Percentiles rank a stretch among this genome's conserved stretches.
These are phyloP conservation scores for Penicillium glabrum DNA, from an alignment of 2,329 filamentous ascomycete species.

Conservation along the genomic window DNA sequence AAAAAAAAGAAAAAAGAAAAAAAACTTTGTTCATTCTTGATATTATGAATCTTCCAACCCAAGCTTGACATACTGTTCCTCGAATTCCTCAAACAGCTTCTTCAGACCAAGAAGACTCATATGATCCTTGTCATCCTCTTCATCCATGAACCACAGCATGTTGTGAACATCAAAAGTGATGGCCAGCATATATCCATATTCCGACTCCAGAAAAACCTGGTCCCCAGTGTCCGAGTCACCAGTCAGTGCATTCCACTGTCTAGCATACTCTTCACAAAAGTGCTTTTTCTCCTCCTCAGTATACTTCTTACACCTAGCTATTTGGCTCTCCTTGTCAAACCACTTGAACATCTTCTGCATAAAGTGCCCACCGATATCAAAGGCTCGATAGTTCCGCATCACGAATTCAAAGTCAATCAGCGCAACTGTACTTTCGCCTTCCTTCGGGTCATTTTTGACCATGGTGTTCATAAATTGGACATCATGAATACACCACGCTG, in stretches of 20 bases:
- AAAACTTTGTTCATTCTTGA: no score
- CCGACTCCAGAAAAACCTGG: conserved; percentile 19
- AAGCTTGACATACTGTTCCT: conserved; percentile 17
- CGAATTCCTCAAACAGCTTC: conserved; percentile 22
- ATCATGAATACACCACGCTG: conserved; percentile 24
- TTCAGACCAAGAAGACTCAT: conserved; percentile 19
- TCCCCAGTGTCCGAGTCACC: conserved; percentile 22
- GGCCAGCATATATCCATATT: conserved; percentile 20
- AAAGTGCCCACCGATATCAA: conserved; percentile 24
- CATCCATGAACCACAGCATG: conserved; percentile 23
- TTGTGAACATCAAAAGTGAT: conserved; percentile 23
- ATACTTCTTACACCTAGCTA: conserved; percentile 18
- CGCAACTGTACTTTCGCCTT: conserved; percentile 18
- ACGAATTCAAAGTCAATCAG: conserved; percentile 23
- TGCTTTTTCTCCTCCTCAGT: conserved; percentile 21
- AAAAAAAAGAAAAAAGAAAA: no score
- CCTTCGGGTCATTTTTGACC: conserved; percentile 15
- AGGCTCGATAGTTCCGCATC: conserved; percentile 21
- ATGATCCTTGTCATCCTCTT: conserved; percentile 18
- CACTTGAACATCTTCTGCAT: conserved; percentile 27
- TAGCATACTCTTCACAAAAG: conserved; percentile 23
- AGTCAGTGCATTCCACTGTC: conserved; percentile 20
- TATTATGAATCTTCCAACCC: not conserved
- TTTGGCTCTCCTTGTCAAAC: conserved; percentile 21
- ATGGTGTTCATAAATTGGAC: conserved; percentile 24